Percentiles rank a stretch among this genome's conserved stretches.
Conservation (phyloP, 2,329 filamentous ascomycete genomes). For the Xenoacremonium recifei region DNA sequence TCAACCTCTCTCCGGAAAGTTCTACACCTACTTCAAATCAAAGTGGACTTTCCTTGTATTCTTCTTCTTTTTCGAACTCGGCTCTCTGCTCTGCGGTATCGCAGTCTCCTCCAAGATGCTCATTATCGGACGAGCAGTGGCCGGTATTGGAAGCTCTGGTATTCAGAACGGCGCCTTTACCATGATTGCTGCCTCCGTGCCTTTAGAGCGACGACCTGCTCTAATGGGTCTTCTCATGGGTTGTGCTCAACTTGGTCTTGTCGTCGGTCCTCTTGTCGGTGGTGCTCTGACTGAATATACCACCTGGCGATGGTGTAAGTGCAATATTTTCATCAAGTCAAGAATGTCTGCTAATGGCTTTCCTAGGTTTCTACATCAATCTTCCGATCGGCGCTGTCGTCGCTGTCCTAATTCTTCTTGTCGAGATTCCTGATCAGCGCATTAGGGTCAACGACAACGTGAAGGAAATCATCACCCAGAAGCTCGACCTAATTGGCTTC, state of each 20-base stretch:
- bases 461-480: constrained; percentile 16
- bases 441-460: constrained; percentile 10
- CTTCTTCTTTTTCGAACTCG: constrained; percentile 34
- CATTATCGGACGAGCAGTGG: constrained; percentile 49
- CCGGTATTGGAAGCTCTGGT: constrained; percentile 45
- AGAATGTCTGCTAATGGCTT: too few relatives aligned
- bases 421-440: constrained; percentile 35
- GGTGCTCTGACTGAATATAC: constrained; percentile 38
- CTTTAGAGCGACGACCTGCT: constrained; percentile 26
- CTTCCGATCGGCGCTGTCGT: constrained; percentile 41
- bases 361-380: constrained; percentile 45
- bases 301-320: constrained; percentile 45
- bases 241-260: constrained; percentile 42
- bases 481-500: constrained; percentile 46
- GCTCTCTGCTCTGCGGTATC: constrained; percentile 47
- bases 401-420: constrained; percentile 29
- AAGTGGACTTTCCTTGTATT: constrained; percentile 28
- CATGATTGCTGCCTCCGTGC: constrained; percentile 29
- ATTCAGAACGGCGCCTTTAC: constrained; percentile 37
- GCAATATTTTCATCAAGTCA: too few relatives aligned
- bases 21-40: constrained; percentile 40
- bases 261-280: constrained; percentile 46
- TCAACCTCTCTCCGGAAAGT: constrained; percentile 50
- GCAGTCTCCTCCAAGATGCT: constrained; percentile 44
- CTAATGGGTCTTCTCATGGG: constrained; percentile 29